A percentile compares a stretch with the other conserved stretches of the same genome.
Conservation (phyloP, 2,329 filamentous ascomycete genomes). For the Penicillium sp. region DNA sequence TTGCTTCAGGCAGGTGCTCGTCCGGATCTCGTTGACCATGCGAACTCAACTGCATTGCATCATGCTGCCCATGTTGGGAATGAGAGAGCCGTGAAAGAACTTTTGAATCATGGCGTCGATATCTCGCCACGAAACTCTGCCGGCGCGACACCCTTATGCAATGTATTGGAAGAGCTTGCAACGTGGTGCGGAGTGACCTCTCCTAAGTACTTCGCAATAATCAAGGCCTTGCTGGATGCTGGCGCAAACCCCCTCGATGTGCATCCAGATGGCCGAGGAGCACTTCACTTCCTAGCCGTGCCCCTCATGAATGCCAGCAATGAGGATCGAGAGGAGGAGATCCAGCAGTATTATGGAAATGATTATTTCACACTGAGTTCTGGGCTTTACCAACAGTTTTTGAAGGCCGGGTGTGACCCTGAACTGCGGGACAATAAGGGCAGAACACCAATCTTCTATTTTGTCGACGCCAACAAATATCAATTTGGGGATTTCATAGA, state of each 20-base stretch:
- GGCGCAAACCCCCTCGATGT: neutral
- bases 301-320: constrained; percentile 1
- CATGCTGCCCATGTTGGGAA: neutral
- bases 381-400: neutral
- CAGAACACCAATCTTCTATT: neutral
- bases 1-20: neutral
- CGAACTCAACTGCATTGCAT: neutral
- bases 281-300: neutral
- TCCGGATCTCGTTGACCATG: neutral
- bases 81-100: neutral
- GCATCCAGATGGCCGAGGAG: neutral
- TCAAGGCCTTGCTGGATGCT: neutral
- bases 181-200: neutral
- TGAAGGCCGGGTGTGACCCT: neutral
- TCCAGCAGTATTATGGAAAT: neutral
- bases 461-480: neutral
- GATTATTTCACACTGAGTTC: neutral
- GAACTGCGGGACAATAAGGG: neutral
- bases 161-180: neutral
- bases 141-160: neutral
- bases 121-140: neutral
- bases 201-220: too few relatives aligned
- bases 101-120: neutral
- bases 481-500: neutral
- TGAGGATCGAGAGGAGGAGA: neutral